A percentile compares a stretch with the other conserved stretches of the same genome.
Evolutionary conservation across 2,329 filamentous ascomycete species (phyloP).

Genomic region (Fusarium devonianum): DNA sequence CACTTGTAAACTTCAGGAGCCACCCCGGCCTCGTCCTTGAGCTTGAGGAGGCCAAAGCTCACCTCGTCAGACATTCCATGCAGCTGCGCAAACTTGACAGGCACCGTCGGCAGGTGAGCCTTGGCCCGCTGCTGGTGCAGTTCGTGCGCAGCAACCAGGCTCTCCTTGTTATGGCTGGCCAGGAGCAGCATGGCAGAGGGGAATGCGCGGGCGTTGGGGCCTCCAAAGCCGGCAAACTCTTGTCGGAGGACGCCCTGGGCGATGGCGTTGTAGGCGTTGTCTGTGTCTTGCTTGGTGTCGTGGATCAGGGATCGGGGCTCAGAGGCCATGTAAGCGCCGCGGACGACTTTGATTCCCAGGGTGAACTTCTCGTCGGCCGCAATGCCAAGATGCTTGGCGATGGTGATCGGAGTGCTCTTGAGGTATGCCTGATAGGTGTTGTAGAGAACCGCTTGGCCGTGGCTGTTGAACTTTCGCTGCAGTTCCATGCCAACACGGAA

Average conservation of each 20-base stretch:
- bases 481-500: slow-evolving; percentile 44
- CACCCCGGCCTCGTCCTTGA: slow-evolving; percentile 37
- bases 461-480: slow-evolving; percentile 50
- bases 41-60: slow-evolving; percentile 56
- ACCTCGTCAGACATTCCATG: slow-evolving; percentile 67
- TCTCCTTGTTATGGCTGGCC: slow-evolving; percentile 59
- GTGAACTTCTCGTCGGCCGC: slow-evolving; percentile 58
- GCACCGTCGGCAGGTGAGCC: slow-evolving; percentile 43
- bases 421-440: slow-evolving; percentile 67
- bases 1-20: slow-evolving; percentile 50
- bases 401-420: slow-evolving; percentile 52
- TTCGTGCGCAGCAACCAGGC: slow-evolving; percentile 51
- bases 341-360: slow-evolving; percentile 63
- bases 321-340: slow-evolving; percentile 61
- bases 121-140: slow-evolving; percentile 53
- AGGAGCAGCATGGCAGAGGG: slow-evolving; percentile 58
- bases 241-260: slow-evolving; percentile 55
- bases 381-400: slow-evolving; percentile 54
- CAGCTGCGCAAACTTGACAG: slow-evolving; percentile 59
- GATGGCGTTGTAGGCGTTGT: slow-evolving; percentile 59
- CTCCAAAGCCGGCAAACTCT: slow-evolving; percentile 52
- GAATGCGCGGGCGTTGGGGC: slow-evolving; percentile 44
- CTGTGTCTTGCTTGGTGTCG: slow-evolving; percentile 60
- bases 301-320: slow-evolving; percentile 60
- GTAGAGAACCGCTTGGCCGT: slow-evolving; percentile 48